A percentile compares a stretch with the other conserved stretches of the same genome.
These are phyloP conservation scores for Fomitopsis serialis DNA, from an alignment of 768 basidiomycete genomes.

Conservation along the genomic window DNA sequence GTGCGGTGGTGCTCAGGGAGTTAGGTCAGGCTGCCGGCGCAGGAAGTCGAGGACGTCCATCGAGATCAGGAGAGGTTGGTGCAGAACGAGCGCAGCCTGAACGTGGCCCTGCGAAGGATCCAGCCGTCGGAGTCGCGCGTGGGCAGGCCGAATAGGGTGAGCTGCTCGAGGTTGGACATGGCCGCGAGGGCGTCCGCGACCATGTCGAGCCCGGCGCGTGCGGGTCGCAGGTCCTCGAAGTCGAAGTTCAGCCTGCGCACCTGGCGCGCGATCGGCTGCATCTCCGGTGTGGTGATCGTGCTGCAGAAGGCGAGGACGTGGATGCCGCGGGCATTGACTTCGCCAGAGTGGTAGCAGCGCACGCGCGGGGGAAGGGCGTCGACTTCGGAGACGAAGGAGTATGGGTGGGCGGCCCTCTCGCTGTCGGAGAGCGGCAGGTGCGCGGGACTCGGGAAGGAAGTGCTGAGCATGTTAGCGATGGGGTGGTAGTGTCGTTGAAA, in stretches of 20 bases:
- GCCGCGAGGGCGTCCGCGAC: slow-evolving; percentile 1
- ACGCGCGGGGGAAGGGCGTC: not conserved
- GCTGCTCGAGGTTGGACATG: not conserved
- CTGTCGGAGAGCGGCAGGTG: not conserved
- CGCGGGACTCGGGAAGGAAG: not conserved
- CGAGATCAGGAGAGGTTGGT: slow-evolving; percentile 6
- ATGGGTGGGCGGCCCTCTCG: not conserved
- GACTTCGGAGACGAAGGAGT: not conserved
- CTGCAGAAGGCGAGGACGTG: slow-evolving; percentile 2
- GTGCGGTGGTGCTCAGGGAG: not conserved
- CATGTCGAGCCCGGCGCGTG: not conserved
- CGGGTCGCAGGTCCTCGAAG: not conserved
- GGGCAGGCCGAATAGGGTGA: slow-evolving; percentile 6
- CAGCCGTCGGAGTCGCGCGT: slow-evolving; percentile 6
- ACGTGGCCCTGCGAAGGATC: slow-evolving; percentile 2
- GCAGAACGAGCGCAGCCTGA: slow-evolving; percentile 1
- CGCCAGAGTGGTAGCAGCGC: not conserved
- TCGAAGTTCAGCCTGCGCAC: not conserved
- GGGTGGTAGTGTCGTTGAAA: not conserved
- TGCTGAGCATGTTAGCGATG: not conserved
- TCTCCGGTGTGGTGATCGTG: not conserved
- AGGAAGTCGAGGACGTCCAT: slow-evolving; percentile 7
- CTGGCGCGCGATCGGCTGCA: slow-evolving; percentile 1
- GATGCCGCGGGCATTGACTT: not conserved
- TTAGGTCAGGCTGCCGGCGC: not conserved